Conservation (phyloP, 1,139 yeast species). For the Hemisphaericaspora xylofermentans region DNA sequence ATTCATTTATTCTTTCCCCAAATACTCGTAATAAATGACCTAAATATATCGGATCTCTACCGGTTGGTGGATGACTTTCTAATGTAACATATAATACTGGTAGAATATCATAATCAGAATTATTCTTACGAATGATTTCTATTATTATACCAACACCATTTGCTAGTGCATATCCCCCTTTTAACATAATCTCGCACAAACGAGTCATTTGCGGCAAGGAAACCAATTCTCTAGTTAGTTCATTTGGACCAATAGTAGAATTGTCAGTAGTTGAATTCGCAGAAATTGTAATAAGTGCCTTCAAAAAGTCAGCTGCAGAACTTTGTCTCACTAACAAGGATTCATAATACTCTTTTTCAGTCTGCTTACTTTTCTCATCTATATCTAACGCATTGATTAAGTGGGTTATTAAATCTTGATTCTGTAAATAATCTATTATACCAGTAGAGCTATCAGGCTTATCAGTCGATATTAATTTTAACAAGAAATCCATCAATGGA, state of each 20-base stretch:
- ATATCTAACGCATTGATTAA: constrained; percentile 57
- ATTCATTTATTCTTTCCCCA: constrained; percentile 70
- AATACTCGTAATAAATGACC: constrained; percentile 85
- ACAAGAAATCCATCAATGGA: constrained; percentile 79
- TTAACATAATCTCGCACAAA: constrained; percentile 78
- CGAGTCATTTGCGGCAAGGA: constrained; percentile 63
- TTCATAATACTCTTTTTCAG: constrained; percentile 31
- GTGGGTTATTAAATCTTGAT: constrained; percentile 59
- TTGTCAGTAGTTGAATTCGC: constrained; percentile 78
- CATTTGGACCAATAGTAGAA: constrained; percentile 95
- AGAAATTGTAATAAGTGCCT: constrained; percentile 49
- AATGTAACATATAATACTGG: constrained; percentile 85
- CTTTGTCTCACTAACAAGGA: constrained; percentile 43
- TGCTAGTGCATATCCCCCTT: constrained; percentile 89
- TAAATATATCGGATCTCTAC: constrained; percentile 91
- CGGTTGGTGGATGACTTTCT: constrained; percentile 91
- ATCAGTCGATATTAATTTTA: constrained; percentile 76
- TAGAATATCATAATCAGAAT: constrained; percentile 90
- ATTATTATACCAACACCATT: constrained; percentile 96
- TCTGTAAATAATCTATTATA: constrained; percentile 68
- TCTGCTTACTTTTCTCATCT: constrained; percentile 15
- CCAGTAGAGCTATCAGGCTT: constrained; percentile 77
- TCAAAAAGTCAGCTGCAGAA: constrained; percentile 49
- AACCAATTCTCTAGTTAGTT: constrained; percentile 85
- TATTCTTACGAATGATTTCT: constrained; percentile 92